Evolutionary conservation across 1,139 yeast genomes (phyloP), one percentile per base, ranked within the genome.

Genomic region (Zygosaccharomyces pseudobailii): DNA sequence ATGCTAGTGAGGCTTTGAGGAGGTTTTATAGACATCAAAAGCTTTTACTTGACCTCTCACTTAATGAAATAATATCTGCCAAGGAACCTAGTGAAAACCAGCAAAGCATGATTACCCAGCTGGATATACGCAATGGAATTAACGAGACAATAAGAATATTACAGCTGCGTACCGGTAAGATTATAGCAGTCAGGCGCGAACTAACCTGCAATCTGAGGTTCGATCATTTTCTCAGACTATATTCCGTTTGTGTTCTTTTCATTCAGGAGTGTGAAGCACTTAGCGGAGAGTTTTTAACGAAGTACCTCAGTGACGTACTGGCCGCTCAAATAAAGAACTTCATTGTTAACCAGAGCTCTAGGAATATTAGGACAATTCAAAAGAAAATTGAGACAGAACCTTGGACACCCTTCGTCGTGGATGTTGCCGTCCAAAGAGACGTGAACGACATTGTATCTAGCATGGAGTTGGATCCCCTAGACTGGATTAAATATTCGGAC

Each of bases 191-290:
- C 5, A 75, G 97, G 51, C 80, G 83, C 63, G 89, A 83, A 43
- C 80, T 85, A 53, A 81, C 81, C 10, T 78, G 87, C 0, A 78
- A 74, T 38, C 66, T 84, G 31, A 66, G 82, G 2, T 68, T 73
- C 36, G 71, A 75, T 6, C 75, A 73, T 53, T 88, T 89, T 64
- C 64, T 87, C 46, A 72, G 80, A 48, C 75, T 88, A 43, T 87
- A 83, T 65, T 74, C 85, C 3, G 71, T 87, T 20, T 79, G 83
- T 43, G 78, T 83, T 1, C 74, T 84, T 22, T 90, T 89, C 61
- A 71, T 89, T 33, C 79, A 80, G 43, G 96, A 88, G 62, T 87
- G 96, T 65, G 98, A 92, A 64, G 73, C 82, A 10, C 79, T 90
- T 6, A 82, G 88, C 40, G 97, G 96, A 0, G 82, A 82, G 25